Percentiles rank a stretch among this genome's conserved stretches.
Evolutionary conservation across 805 yeast genomes (phyloP).

Genomic region (Naumovozyma castellii): DNA sequence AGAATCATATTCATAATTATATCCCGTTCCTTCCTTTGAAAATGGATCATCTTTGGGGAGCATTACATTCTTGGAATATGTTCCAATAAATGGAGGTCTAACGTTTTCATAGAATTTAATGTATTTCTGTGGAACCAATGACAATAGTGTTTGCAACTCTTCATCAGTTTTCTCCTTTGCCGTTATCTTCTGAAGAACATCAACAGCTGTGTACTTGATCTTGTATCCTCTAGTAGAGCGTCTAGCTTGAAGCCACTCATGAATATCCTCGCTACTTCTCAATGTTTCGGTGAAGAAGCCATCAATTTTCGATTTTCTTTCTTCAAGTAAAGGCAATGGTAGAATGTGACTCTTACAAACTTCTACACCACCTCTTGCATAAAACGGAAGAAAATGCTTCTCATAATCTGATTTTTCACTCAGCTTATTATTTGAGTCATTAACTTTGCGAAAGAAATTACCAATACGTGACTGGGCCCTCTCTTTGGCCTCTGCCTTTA

Average conservation of each 20-base stretch:
- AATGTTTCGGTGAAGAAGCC: conserved; percentile 10
- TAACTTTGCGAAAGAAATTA: conserved; percentile 29
- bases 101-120: conserved; percentile 43
- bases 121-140: conserved; percentile 29
- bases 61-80: conserved; percentile 34
- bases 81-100: conserved; percentile 44
- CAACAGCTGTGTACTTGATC: conserved; percentile 29
- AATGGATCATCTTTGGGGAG: conserved; percentile 25
- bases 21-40: conserved; percentile 26
- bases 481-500: conserved; percentile 25
- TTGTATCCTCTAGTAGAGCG: conserved; percentile 11
- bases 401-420: conserved; percentile 25
- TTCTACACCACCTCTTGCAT: conserved; percentile 29
- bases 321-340: conserved; percentile 3
- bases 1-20: conserved; percentile 42
- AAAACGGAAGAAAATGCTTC: conserved; percentile 31
- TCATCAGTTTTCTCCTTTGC: conserved; percentile 32
- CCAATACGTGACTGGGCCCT: conserved; percentile 33
- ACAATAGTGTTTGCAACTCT: conserved; percentile 25
- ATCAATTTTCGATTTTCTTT: conserved; percentile 17
- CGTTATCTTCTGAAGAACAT: conserved; percentile 30
- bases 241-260: conserved; percentile 17
- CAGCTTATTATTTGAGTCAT: conserved; percentile 18
- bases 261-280: background rate
- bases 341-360: conserved; percentile 11